These are phyloP conservation scores for Cucumis hystrix DNA, from an alignment of 306 rosid genomes.

Conservation along the genomic window DNA sequence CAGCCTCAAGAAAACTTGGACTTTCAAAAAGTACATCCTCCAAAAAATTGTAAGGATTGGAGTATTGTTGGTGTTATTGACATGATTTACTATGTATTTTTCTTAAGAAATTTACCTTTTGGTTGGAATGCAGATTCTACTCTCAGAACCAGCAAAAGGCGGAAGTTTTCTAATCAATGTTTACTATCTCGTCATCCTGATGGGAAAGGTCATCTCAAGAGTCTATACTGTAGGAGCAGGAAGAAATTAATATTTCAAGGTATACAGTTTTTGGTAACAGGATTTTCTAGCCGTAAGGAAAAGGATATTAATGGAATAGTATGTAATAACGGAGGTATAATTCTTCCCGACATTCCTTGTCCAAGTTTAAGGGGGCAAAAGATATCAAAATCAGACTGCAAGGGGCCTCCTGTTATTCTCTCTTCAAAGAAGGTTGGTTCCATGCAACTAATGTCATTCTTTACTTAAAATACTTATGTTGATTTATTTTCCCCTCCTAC, in stretches of 20 bases:
- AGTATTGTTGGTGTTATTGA: background rate
- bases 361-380: slow-evolving; percentile 33
- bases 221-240: slow-evolving; percentile 14
- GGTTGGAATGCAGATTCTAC: slow-evolving; percentile 35
- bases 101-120: background rate
- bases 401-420: slow-evolving; percentile 57
- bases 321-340: slow-evolving; percentile 60
- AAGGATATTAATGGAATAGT: slow-evolving; percentile 43
- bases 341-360: slow-evolving; percentile 61
- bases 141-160: slow-evolving; percentile 21
- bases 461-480: background rate
- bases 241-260: slow-evolving; percentile 52
- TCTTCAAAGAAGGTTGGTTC: slow-evolving; percentile 53
- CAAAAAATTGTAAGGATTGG: slow-evolving; percentile 20
- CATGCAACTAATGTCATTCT: background rate
- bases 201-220: slow-evolving; percentile 18
- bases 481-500: background rate
- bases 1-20: slow-evolving; percentile 27
- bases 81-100: background rate
- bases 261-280: slow-evolving; percentile 65
- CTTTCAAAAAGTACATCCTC: slow-evolving; percentile 20
- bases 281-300: slow-evolving; percentile 52
- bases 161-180: slow-evolving; percentile 20
- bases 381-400: slow-evolving; percentile 17
- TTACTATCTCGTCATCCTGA: slow-evolving; percentile 12